phyloP scores from a whole-genome alignment of 2,329 filamentous ascomycete species.

The Magnaporthales sp. region DNA sequence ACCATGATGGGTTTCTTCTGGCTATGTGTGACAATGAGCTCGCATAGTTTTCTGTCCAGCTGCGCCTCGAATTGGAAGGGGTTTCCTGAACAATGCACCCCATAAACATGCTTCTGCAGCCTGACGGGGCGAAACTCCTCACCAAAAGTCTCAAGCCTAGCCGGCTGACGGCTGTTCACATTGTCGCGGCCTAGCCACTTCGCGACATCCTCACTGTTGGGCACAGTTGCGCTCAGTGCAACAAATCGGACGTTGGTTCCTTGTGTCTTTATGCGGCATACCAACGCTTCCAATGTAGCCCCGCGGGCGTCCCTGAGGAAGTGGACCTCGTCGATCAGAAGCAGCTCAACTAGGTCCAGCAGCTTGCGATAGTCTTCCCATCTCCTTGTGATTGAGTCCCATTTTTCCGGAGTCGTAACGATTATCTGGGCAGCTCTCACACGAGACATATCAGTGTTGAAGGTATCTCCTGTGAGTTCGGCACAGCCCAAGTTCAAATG shows the following conservation, averaged over 20 bases:
- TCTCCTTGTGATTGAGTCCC: conserved; percentile 81
- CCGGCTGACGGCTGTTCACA: conserved; percentile 51
- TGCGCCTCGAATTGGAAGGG: conserved; percentile 70
- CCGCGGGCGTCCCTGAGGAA: conserved; percentile 74
- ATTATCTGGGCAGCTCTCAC: conserved; percentile 74
- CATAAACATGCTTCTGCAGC: conserved; percentile 68
- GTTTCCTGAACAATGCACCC: conserved; percentile 55
- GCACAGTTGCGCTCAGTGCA: conserved; percentile 74
- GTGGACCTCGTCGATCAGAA: conserved; percentile 83
- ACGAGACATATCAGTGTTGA: conserved; percentile 52
- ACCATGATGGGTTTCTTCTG: conserved; percentile 70
- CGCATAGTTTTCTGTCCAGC: conserved; percentile 56
- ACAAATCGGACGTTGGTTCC: conserved; percentile 69
- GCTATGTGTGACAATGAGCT: conserved; percentile 58
- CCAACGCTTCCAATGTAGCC: conserved; percentile 73
- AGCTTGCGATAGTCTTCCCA: conserved; percentile 75
- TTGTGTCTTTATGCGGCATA: conserved; percentile 80
- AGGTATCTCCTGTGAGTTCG: conserved; percentile 77
- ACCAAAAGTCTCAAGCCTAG: conserved; percentile 60
- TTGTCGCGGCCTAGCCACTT: conserved; percentile 66
- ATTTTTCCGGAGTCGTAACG: conserved; percentile 82
- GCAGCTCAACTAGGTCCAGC: conserved; percentile 67
- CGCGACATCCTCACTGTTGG: conserved; percentile 74
- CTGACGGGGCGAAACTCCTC: conserved; percentile 75
- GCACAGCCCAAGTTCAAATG: conserved; percentile 59